phyloP scores from a whole-genome alignment of 805 yeast genomes.

The Kluyveromyces dobzhanskii region DNA sequence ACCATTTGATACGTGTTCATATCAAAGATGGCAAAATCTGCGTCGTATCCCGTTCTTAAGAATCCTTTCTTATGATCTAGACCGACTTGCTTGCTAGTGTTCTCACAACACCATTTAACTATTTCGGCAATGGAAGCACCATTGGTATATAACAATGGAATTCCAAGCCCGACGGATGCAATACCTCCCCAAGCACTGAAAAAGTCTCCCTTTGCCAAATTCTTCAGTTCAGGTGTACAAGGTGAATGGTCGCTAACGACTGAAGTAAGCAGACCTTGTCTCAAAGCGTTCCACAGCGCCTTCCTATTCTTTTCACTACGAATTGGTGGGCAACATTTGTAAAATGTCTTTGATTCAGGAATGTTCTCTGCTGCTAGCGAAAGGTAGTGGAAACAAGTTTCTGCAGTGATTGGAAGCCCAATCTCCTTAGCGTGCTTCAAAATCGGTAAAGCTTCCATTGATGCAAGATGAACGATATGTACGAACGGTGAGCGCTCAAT shows the following conservation, averaged over 20 bases:
- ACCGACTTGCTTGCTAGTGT: conserved; percentile 84
- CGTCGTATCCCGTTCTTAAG: conserved; percentile 70
- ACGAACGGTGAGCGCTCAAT: conserved; percentile 47
- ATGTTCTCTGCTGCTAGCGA: conserved; percentile 71
- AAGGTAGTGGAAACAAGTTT: conserved; percentile 90
- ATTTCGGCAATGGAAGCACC: conserved; percentile 58
- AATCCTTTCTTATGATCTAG: conserved; percentile 63
- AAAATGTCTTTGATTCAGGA: conserved; percentile 69
- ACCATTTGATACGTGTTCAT: conserved; percentile 44
- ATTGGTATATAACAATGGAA: conserved; percentile 73
- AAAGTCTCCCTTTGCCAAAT: conserved; percentile 75
- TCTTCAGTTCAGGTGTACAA: conserved; percentile 86
- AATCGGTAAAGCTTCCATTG: conserved; percentile 74
- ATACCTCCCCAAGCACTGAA: conserved; percentile 96
- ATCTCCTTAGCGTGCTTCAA: conserved; percentile 52
- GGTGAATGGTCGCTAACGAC: conserved; percentile 96
- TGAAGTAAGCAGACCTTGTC: conserved; percentile 58
- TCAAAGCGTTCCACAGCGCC: conserved; percentile 70
- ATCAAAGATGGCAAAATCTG: conserved; percentile 82
- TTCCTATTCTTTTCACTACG: conserved; percentile 64
- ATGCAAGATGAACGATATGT: conserved; percentile 87
- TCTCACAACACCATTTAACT: conserved; percentile 69
- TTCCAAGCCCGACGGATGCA: conserved; percentile 84
- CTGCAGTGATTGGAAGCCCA: conserved; percentile 66
- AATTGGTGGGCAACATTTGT: conserved; percentile 94